These are phyloP conservation scores for Phaffia australis DNA, from an alignment of 768 basidiomycete species.

Conservation along the genomic window DNA sequence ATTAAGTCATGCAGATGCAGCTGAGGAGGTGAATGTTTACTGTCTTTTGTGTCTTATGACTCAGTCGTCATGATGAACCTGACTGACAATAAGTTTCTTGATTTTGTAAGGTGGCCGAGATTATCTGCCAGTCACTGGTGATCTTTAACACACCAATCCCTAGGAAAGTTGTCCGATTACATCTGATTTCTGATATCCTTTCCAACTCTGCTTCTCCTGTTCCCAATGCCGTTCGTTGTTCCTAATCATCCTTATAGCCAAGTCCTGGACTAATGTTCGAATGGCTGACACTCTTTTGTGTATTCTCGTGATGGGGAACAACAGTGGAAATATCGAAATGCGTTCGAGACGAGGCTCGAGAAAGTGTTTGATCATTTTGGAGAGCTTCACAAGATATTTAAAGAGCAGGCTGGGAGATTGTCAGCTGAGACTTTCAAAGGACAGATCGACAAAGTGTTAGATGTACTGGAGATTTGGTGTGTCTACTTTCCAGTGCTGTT, in stretches of 20 bases:
- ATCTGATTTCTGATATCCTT: constrained; percentile 93
- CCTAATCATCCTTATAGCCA: neutral
- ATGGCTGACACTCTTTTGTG: constrained; percentile 45
- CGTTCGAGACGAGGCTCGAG: constrained; percentile 83
- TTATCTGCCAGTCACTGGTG: constrained; percentile 76
- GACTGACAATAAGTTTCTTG: neutral
- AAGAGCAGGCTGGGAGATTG: constrained; percentile 80
- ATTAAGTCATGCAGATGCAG: constrained; percentile 89
- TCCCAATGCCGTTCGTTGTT: neutral
- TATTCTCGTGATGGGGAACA: constrained; percentile 18
- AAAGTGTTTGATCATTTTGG: constrained; percentile 91
- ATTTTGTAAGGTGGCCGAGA: constrained; percentile 61
- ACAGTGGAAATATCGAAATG: constrained; percentile 83
- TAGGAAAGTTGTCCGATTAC: constrained; percentile 84
- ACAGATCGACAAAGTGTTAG: constrained; percentile 76
- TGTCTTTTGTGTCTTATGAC: too few relatives aligned
- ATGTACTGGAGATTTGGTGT: constrained; percentile 89
- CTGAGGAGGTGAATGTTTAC: constrained; percentile 57
- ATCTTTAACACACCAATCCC: constrained; percentile 94
- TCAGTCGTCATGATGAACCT: too few relatives aligned
- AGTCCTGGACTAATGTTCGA: neutral
- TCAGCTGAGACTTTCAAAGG: constrained; percentile 93
- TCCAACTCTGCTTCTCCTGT: constrained; percentile 59
- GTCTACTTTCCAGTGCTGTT: constrained; percentile 9
- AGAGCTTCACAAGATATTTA: constrained; percentile 66